Evolutionary conservation across 2,329 filamentous ascomycete species (phyloP).

Genomic region (Sporothrix pseudoabietina): DNA sequence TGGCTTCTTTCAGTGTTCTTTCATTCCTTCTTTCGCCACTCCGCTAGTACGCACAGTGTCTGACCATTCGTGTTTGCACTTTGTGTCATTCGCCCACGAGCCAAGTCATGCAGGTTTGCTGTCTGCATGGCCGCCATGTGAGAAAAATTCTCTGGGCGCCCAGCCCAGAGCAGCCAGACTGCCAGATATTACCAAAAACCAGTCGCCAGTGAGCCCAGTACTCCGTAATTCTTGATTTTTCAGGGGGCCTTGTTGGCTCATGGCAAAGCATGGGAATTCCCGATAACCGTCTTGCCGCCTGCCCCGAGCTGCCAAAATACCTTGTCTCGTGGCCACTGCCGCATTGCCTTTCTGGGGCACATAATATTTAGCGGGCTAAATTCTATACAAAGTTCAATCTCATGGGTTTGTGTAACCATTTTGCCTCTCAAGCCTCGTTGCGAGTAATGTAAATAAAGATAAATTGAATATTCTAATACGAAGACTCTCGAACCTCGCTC

Average conservation of each 20-base stretch:
- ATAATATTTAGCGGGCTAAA: not conserved
- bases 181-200: no score
- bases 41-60: constrained; percentile 3
- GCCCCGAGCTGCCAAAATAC: not conserved
- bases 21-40: constrained; percentile 16
- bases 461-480: not conserved
- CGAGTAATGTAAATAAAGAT: no score
- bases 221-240: not conserved
- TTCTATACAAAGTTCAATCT: not conserved
- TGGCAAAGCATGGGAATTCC: not conserved
- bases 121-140: constrained; percentile 15
- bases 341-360: not conserved
- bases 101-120: not conserved
- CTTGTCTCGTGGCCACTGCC: not conserved
- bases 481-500: not conserved
- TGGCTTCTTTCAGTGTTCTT: constrained; percentile 17
- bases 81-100: not conserved
- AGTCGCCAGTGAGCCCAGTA: not conserved
- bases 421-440: not conserved
- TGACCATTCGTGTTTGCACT: not conserved
- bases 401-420: not conserved
- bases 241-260: not conserved
- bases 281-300: not conserved
- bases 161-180: not conserved
- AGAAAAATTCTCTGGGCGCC: constrained; percentile 1